A percentile compares a stretch with the other conserved stretches of the same genome.
phyloP scores from a whole-genome alignment of 345 rosid species.

The Angophora floribunda region DNA sequence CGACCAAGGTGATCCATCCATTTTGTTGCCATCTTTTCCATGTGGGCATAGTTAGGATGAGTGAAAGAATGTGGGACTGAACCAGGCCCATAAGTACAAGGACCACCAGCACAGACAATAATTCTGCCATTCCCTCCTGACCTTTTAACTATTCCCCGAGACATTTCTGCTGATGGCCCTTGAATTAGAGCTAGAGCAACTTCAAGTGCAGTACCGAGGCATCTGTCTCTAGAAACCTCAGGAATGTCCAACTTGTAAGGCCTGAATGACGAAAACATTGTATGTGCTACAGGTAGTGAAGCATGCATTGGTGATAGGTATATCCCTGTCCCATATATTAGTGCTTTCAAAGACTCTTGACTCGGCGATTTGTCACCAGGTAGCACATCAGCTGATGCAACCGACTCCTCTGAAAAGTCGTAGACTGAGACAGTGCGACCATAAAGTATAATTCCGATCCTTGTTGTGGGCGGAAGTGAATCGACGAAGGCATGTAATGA shows the following conservation, averaged over 20 bases:
- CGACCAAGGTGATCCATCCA: constrained; percentile 87
- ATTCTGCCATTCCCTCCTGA: constrained; percentile 84
- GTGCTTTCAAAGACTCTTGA: constrained; percentile 66
- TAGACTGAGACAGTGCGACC: constrained; percentile 82
- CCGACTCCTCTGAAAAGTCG: constrained; percentile 86
- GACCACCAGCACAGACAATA: constrained; percentile 94
- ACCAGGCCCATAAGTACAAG: constrained; percentile 88
- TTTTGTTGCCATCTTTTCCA: constrained; percentile 80
- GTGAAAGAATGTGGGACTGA: constrained; percentile 76
- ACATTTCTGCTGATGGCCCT: constrained; percentile 91
- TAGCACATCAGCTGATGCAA: constrained; percentile 97
- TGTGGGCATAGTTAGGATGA: constrained; percentile 81
- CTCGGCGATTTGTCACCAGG: constrained; percentile 80
- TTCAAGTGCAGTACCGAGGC: constrained; percentile 86
- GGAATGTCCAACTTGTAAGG: constrained; percentile 64
- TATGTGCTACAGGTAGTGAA: constrained; percentile 85
- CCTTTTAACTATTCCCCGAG: constrained; percentile 80
- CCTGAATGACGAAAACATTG: constrained; percentile 83
- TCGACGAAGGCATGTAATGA: constrained; percentile 95
- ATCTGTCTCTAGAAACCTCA: constrained; percentile 88
- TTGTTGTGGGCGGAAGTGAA: constrained; percentile 66
- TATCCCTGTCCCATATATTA: constrained; percentile 90
- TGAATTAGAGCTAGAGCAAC: constrained; percentile 85
- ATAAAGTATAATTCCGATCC: constrained; percentile 79
- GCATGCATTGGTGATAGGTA: constrained; percentile 95